Evolutionary conservation across 768 basidiomycete species (phyloP).

Genomic region (Suillus decipiens): DNA sequence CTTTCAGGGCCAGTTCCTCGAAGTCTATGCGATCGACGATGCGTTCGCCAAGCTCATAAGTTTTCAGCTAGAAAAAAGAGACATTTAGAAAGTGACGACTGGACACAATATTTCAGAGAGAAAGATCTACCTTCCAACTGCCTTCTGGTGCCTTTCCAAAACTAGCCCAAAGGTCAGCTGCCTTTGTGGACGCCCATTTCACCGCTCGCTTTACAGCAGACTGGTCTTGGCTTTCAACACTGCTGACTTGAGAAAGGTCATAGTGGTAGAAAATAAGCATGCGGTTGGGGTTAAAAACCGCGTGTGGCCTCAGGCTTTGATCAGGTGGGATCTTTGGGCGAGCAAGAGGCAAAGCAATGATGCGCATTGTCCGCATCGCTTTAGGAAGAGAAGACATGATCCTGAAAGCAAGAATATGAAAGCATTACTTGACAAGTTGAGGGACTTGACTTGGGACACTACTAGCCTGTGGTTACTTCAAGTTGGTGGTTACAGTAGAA

Average conservation of each 20-base stretch:
- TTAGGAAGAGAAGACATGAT: conserved; percentile 21
- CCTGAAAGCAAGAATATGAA: neutral
- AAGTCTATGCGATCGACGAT: conserved; percentile 74
- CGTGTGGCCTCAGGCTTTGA: conserved; percentile 11
- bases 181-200: conserved; percentile 55
- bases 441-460: too few species aligned
- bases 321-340: conserved; percentile 21
- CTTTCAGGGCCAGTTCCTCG: conserved; percentile 76
- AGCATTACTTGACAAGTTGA: too few species aligned
- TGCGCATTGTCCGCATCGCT: conserved; percentile 39
- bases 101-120: neutral
- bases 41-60: conserved; percentile 65
- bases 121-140: conserved; percentile 67
- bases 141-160: conserved; percentile 67
- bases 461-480: too few species aligned
- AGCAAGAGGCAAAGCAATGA: conserved; percentile 48
- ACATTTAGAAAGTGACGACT: neutral
- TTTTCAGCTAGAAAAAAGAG: conserved; percentile 48
- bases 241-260: conserved; percentile 31
- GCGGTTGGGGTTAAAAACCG: conserved; percentile 16
- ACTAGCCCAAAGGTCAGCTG: conserved; percentile 57
- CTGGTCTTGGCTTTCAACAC: conserved; percentile 39
- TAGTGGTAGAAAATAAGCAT: conserved; percentile 47
- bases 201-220: conserved; percentile 27
- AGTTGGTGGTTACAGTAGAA: neutral